Conservation (phyloP, 129 eudicot species). For the Glebionis coronaria region DNA sequence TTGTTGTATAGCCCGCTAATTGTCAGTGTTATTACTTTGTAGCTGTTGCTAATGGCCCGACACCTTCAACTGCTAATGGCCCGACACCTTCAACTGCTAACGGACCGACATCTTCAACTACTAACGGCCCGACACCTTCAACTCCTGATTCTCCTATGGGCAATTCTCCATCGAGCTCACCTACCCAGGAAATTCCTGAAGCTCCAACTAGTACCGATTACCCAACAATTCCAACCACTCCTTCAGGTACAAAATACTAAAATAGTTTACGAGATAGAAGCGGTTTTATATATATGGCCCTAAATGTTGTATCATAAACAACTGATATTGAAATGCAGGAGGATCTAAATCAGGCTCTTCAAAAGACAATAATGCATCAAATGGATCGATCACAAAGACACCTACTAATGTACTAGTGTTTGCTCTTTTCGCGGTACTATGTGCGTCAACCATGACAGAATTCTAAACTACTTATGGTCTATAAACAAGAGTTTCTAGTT, state of each 20-base stretch:
- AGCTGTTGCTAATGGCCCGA: conserved; percentile 34
- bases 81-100: conserved; percentile 33
- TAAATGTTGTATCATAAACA: neutral
- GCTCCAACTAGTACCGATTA: conserved; percentile 5
- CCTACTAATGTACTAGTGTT: conserved; percentile 16
- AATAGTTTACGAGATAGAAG: neutral
- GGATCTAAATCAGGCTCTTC: conserved; percentile 38
- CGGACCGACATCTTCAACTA: conserved; percentile 34
- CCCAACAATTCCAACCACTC: conserved; percentile 7
- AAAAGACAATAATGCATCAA: conserved; percentile 20
- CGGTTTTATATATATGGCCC: neutral
- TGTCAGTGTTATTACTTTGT: neutral
- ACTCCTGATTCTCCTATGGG: conserved; percentile 30
- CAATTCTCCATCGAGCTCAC: conserved; percentile 21
- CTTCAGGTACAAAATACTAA: conserved; percentile 12
- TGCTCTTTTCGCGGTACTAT: conserved; percentile 29
- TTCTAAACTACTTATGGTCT: conserved; percentile 16
- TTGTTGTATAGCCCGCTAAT: no score
- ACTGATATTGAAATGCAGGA: conserved; percentile 21
- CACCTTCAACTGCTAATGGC: conserved; percentile 36
- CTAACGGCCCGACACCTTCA: conserved; percentile 35
- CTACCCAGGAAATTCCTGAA: conserved; percentile 18
- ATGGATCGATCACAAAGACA: conserved; percentile 18
- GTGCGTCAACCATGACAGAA: conserved; percentile 21
- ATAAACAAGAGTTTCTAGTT: neutral